A percentile compares a stretch with the other conserved stretches of the same genome.
Evolutionary conservation across 208 protist genomes (phyloP).

Genomic region (Acanthamoeba castellanii): DNA sequence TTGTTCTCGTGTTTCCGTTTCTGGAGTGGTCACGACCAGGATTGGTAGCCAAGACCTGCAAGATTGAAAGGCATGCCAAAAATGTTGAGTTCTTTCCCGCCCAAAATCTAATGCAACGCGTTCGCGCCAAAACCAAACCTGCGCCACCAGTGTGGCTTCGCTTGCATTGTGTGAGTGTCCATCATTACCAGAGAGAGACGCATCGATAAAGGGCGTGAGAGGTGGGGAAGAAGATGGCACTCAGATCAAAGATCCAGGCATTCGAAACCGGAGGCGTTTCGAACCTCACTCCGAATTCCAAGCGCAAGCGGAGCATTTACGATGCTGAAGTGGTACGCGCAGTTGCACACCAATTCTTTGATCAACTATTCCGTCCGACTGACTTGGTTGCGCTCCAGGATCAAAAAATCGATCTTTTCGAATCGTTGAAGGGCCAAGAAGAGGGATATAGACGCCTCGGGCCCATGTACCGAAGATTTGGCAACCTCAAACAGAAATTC

Average conservation of each 20-base stretch:
- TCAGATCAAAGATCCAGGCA: background rate
- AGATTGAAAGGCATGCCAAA: background rate
- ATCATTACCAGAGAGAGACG: background rate
- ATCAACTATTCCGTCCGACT: background rate
- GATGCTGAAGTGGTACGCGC: slow-evolving; percentile 33
- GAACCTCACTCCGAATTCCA: slow-evolving; percentile 12
- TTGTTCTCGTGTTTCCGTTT: too few species aligned
- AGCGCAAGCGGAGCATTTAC: slow-evolving; percentile 51
- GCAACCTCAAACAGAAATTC: slow-evolving; percentile 34
- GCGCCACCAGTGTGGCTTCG: background rate
- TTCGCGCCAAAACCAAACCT: background rate
- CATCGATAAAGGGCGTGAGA: background rate
- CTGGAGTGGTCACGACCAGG: too few species aligned
- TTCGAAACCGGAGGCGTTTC: slow-evolving; percentile 23
- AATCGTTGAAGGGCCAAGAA: background rate
- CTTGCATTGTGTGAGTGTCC: background rate
- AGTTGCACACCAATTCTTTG: background rate
- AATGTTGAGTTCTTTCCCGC: background rate
- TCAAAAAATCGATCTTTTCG: slow-evolving; percentile 50
- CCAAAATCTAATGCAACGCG: background rate
- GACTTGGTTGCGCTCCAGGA: background rate
- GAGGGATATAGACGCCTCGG: background rate
- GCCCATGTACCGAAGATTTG: slow-evolving; percentile 26
- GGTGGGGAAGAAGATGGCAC: background rate
- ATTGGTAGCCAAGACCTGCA: too few species aligned